Conservation (phyloP, 1,284 basidiomycete species). For the Porodaedalea pini region DNA sequence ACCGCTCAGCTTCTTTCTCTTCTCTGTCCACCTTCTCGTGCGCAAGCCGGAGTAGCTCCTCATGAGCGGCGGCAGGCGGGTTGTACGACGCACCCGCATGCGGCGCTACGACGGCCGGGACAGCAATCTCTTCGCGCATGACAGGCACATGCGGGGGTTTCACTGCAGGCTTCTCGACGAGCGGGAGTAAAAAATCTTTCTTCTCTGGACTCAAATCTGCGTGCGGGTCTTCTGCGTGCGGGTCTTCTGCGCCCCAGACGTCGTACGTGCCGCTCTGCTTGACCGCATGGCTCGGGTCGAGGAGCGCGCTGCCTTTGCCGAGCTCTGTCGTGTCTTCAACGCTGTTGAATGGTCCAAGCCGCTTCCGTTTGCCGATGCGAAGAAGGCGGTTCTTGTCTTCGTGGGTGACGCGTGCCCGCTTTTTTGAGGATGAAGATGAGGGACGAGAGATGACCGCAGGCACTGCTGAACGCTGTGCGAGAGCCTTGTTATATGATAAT, state of each 20-base stretch:
- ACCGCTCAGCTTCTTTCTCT: constrained; percentile 51
- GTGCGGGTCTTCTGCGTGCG: constrained; percentile 26
- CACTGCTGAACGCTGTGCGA: constrained; percentile 79
- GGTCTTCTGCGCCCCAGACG: constrained; percentile 52
- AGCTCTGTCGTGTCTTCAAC: constrained; percentile 61
- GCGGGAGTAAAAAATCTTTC: constrained; percentile 26
- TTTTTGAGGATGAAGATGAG: constrained; percentile 34
- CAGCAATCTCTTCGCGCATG: constrained; percentile 49
- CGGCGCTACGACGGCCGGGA: constrained; percentile 71
- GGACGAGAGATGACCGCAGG: constrained; percentile 69
- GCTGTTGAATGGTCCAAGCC: constrained; percentile 69
- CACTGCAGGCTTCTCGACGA: constrained; percentile 29
- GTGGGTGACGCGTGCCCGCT: constrained; percentile 39
- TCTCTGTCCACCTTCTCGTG: constrained; percentile 64
- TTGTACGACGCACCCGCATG: constrained; percentile 94
- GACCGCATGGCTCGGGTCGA: constrained; percentile 63
- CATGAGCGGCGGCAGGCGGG: constrained; percentile 75
- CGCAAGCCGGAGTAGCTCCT: constrained; percentile 70
- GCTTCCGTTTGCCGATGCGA: constrained; percentile 65
- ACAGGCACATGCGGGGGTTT: constrained; percentile 43
- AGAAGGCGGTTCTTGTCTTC: constrained; percentile 75
- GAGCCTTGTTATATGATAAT: constrained; percentile 78
- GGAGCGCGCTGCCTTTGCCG: constrained; percentile 56
- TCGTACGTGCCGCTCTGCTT: constrained; percentile 72
- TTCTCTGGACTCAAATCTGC: constrained; percentile 41